These are phyloP conservation scores for Phytophthora rubi DNA, from an alignment of 352 stramenopile genomes.

Conservation along the genomic window DNA sequence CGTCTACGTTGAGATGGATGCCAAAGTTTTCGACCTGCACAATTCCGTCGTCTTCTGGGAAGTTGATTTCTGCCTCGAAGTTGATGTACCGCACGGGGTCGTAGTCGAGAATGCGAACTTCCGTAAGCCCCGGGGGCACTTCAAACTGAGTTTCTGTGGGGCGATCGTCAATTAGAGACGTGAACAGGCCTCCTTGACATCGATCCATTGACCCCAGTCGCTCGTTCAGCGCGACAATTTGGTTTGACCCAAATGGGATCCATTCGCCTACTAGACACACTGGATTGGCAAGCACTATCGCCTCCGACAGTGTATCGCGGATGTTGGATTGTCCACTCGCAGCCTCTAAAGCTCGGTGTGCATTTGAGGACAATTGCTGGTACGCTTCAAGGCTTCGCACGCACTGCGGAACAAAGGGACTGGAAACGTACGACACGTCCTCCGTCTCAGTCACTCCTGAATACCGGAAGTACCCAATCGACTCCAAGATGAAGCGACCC, in stretches of 20 bases:
- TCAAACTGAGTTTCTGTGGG: conserved; percentile 83
- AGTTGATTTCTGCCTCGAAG: conserved; percentile 97
- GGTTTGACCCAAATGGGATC: conserved; percentile 97
- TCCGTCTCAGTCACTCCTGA: conserved; percentile 96
- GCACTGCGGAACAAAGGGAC: conserved; percentile 94
- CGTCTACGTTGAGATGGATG: conserved; percentile 72
- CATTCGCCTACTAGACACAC: conserved; percentile 96
- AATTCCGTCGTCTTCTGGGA: conserved; percentile 92
- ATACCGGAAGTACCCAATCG: conserved; percentile 90
- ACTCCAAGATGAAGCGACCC: conserved; percentile 77
- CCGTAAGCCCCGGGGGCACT: conserved; percentile 90
- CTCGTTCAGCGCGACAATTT: conserved; percentile 96
- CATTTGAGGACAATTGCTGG: conserved; percentile 87
- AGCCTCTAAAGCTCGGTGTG: conserved; percentile 88
- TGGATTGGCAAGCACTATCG: conserved; percentile 94
- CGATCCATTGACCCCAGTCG: conserved; percentile 95
- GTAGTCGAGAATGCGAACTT: conserved; percentile 96
- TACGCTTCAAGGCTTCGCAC: conserved; percentile 88
- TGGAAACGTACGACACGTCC: conserved; percentile 96
- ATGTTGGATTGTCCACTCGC: conserved; percentile 88
- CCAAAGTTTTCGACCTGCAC: conserved; percentile 97
- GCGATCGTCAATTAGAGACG: conserved; percentile 88
- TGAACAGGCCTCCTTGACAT: conserved; percentile 95
- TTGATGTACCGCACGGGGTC: conserved; percentile 97
- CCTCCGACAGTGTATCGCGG: conserved; percentile 91